Conservation (phyloP, 306 rosid species). For the Glycine soja region DNA sequence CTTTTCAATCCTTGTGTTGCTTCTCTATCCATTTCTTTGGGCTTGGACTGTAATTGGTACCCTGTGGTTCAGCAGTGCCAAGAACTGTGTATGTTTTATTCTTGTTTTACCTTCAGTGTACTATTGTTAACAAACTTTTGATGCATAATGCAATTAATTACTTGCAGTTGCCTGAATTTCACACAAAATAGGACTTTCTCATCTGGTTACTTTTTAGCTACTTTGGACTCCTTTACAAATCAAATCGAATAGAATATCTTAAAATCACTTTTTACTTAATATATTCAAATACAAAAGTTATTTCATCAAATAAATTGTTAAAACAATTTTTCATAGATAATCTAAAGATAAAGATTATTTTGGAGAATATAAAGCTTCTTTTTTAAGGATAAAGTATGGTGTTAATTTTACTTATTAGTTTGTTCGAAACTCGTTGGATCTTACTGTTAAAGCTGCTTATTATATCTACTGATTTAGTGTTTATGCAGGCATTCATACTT, state of each 20-base stretch:
- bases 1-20: slow-evolving; percentile 77
- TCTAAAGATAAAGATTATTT: too few species aligned
- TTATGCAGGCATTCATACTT: slow-evolving; percentile 22
- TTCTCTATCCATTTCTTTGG: slow-evolving; percentile 97
- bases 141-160: slow-evolving; percentile 43
- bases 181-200: slow-evolving; percentile 99
- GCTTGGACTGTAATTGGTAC: slow-evolving; percentile 95
- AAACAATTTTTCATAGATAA: too few species aligned
- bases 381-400: too few species aligned
- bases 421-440: too few species aligned
- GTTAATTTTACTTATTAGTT: too few species aligned
- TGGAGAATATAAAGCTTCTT: too few species aligned
- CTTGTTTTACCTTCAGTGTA: background rate
- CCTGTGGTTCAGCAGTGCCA: slow-evolving; percentile 81
- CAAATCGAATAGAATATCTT: too few species aligned
- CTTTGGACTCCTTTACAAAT: slow-evolving; percentile 83
- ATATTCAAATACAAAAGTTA: too few species aligned
- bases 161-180: slow-evolving; percentile 78
- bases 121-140: slow-evolving; percentile 39
- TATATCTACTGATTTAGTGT: slow-evolving; percentile 32
- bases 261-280: too few species aligned
- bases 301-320: too few species aligned
- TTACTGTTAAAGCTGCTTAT: slow-evolving; percentile 22
- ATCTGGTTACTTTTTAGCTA: slow-evolving; percentile 98
- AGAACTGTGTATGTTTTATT: slow-evolving; percentile 75